Conservation (phyloP, 805 yeast species). For the Spathaspora passalidarum region DNA sequence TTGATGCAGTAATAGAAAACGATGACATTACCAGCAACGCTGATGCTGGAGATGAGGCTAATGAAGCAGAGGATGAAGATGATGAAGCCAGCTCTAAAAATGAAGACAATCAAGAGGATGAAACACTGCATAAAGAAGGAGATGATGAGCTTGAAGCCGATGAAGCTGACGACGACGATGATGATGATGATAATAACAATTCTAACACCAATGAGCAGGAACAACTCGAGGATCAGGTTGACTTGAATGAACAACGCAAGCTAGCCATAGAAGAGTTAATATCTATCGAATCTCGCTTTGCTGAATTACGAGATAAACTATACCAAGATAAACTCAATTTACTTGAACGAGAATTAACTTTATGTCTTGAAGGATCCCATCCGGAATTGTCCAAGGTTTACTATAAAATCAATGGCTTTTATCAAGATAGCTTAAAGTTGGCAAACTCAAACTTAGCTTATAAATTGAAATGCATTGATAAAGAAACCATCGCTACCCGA, state of each 20-base stretch:
- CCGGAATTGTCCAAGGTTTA: constrained; percentile 80
- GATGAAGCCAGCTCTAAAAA: constrained; percentile 18
- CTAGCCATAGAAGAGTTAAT: constrained; percentile 72
- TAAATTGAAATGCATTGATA: constrained; percentile 71
- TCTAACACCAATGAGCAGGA: constrained; percentile 12
- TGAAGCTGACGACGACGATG: constrained; percentile 15
- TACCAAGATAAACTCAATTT: constrained; percentile 79
- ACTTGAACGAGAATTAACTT: constrained; percentile 76
- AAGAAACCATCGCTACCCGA: constrained; percentile 76
- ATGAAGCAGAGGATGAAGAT: constrained; percentile 13
- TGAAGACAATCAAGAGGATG: constrained; percentile 14
- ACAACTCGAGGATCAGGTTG: constrained; percentile 16
- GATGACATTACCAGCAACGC: not conserved
- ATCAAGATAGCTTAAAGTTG: constrained; percentile 61
- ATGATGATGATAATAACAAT: constrained; percentile 11
- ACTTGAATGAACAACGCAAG: constrained; percentile 44
- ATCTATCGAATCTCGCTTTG: constrained; percentile 82
- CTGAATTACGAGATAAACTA: constrained; percentile 75
- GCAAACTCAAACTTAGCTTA: constrained; percentile 48
- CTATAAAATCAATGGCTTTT: constrained; percentile 66
- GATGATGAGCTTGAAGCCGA: constrained; percentile 13
- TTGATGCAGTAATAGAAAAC: not conserved
- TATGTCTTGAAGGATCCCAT: constrained; percentile 87
- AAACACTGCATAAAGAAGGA: constrained; percentile 14
- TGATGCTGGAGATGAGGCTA: constrained; percentile 8